Base-by-base conservation (phyloP, 1,139 yeast genomes). In the Pichia kudriavzevii region DNA sequence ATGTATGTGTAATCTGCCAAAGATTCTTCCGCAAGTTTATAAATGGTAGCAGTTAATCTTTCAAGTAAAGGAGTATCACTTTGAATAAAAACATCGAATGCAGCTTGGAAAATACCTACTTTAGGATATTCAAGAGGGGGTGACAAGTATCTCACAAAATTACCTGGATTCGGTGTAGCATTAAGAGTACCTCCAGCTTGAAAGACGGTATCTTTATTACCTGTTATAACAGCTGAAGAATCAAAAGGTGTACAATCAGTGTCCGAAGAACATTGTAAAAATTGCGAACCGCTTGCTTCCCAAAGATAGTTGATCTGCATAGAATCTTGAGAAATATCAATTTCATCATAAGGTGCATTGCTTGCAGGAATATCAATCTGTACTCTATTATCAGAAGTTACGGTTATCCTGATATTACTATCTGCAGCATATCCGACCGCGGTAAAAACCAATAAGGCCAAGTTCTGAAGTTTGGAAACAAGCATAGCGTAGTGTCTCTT, bases 341-440 rank as follows among this genome's bases (percentile, higher is more conserved):
- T n/a, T n/a, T n/a, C n/a, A 4, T 30, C n/a, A 31, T 30, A 41
- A 3, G 35, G 24, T n/a, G 19, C 34, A 13, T 8, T 7, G 13
- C 37, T 18, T 7, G 16, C 11, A 9, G 46, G 46, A 18, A 43
- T 20, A 19, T 41, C 43, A 35, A 43, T 27, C 20, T 33, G 35
- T 16, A 43, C 26, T 28, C 32, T 25, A 6, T 28, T 13, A 16
- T 31, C 38, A 9, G 21, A 13, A 7, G 34, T 29, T 9, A 31
- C 40, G 13, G 9, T 26, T 13, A 34, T 19, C 12, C 17, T 18
- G 18, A 29, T 26, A 12, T 20, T 20, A 12, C 22, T 25, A 10
- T 34, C 34, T 3, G 29, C 35, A 10, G 30, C 30, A 9, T 15
- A 7, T 5, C 30, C 28, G 3, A 25, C 31, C 11, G 14, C 18